Evolutionary conservation across 495 filamentous ascomycete species (phyloP), one percentile per base, ranked within the genome.

Genomic region (Neurospora sp.): DNA sequence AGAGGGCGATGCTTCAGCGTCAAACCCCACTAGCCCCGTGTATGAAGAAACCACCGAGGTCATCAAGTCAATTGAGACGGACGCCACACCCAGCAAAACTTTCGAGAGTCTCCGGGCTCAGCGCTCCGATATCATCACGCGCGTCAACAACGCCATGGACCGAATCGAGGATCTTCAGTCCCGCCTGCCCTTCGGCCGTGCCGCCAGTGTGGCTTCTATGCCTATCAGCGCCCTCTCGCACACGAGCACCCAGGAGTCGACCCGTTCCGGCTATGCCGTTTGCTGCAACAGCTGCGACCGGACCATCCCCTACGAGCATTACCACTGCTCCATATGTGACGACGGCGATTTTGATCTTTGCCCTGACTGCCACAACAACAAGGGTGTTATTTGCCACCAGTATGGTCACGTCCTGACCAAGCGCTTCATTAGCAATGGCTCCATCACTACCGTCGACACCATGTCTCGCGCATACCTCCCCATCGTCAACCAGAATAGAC

Each of bases 311-410:
- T 89, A 93, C 75, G 88, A 88, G 31, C 96, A 99, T 79, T 99
- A 92, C 81, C 96, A 99, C 83, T 99, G 96, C 85, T 91, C 92
- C 77, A 92, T 90, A 71, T 99, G 96, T 81, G 93, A 97, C 74
- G 86, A 91, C 71, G 96, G 96, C 38, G 96, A 99, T 81, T 99
- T 93, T 78, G 96, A 99, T 77, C 89, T 99, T 70, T 99, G 96
- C 84, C 87, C 88, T 71, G 79, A 84, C 38, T 99, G 96, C 80
- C 89, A 97, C 45, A 86, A 97, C 42, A 86, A 89, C 66, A 83
- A 84, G 38, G 94, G 94, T 73, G 86, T 90, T 36, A 87, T 91
- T 43, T 99, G 96, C 84, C 88, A 87, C 69, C 89, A 89, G 62
- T 88, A 90, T 17, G 85, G 87, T 71, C 96, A 99, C 84, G 98